Evolutionary conservation across 495 filamentous ascomycete species (phyloP).

Genomic region (Hypoxylon lenormandii): DNA sequence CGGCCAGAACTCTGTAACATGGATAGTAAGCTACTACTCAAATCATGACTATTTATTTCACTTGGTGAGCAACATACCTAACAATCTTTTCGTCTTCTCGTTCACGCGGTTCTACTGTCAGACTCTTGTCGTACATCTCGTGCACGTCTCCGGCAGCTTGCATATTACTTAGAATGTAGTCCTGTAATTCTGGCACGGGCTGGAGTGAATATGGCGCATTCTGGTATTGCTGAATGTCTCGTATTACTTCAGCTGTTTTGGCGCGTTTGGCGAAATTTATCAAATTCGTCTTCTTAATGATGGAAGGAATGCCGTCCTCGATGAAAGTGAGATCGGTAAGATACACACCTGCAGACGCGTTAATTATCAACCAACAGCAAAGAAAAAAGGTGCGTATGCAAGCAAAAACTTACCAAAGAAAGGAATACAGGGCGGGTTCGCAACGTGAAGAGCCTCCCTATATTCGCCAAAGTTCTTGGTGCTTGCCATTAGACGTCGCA

Average conservation of each 20-base stretch:
- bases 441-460: constrained; percentile 87
- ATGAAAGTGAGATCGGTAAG: constrained; percentile 98
- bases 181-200: constrained; percentile 89
- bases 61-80: constrained; percentile 58
- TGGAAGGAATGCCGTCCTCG: constrained; percentile 94
- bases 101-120: constrained; percentile 92
- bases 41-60: not conserved
- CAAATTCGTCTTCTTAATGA: constrained; percentile 91
- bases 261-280: constrained; percentile 99
- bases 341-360: constrained; percentile 79
- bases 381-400: not conserved
- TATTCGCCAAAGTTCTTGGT: constrained; percentile 99
- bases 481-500: constrained; percentile 95
- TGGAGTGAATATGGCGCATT: constrained; percentile 92
- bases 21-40: constrained; percentile 8
- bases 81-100: constrained; percentile 88
- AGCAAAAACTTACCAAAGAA: constrained; percentile 85
- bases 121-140: constrained; percentile 97
- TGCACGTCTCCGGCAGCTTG: constrained; percentile 92
- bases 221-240: constrained; percentile 98
- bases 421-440: constrained; percentile 96
- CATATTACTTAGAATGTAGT: constrained; percentile 96
- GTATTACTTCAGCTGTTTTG: constrained; percentile 97
- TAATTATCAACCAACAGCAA: not conserved
- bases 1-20: constrained; percentile 57